Evolutionary conservation across 1,139 yeast species (phyloP).

Genomic region (Yamadazyma triangularis): DNA sequence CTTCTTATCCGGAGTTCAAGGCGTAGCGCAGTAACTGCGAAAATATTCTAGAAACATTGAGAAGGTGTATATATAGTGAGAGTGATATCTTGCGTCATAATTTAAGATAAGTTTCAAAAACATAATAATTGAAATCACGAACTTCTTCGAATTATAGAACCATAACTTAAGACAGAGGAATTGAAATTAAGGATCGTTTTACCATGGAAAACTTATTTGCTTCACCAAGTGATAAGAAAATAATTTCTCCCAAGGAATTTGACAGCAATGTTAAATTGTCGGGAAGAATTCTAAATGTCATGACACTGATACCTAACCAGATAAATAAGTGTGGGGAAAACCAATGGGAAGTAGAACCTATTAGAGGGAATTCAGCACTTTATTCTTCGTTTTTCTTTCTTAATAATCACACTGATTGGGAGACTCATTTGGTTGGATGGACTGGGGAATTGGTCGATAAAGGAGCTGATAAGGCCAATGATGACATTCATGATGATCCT

Average conservation of each 20-base stretch:
- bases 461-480: slow-evolving; percentile 8
- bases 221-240: slow-evolving; percentile 19
- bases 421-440: slow-evolving; percentile 89
- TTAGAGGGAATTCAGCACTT: slow-evolving; percentile 83
- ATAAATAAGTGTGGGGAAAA: slow-evolving; percentile 36
- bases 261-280: slow-evolving; percentile 28
- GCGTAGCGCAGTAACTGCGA: no score
- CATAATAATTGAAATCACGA: no score
- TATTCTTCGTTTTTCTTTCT: slow-evolving; percentile 70
- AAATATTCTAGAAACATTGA: no score
- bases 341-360: slow-evolving; percentile 54
- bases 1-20: no score
- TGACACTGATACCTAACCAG: slow-evolving; percentile 65
- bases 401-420: slow-evolving; percentile 71
- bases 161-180: no score
- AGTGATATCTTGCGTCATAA: no score
- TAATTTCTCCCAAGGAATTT: slow-evolving; percentile 30
- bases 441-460: slow-evolving; percentile 74
- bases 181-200: no score
- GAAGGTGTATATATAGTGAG: no score
- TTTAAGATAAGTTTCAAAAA: no score
- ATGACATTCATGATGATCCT: slow-evolving; percentile 48
- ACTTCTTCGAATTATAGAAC: no score
- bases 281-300: slow-evolving; percentile 66
- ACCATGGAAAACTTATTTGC: slow-evolving; percentile 13